Percentiles rank a stretch among this genome's conserved stretches.
Conservation (phyloP, 805 yeast genomes). For the Kodamaea lidongshanica region DNA sequence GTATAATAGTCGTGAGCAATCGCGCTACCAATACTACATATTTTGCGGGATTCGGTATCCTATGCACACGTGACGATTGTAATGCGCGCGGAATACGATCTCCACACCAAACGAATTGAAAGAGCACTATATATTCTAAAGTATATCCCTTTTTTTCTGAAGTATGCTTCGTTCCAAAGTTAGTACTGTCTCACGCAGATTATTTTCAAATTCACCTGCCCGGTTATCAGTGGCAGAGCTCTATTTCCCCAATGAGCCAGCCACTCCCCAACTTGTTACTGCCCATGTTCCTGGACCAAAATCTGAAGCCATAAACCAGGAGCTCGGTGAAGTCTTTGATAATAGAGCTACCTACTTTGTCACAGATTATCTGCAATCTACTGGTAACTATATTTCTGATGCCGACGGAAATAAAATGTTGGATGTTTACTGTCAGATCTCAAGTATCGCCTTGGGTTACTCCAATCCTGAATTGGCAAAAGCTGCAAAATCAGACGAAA, state of each 20-base stretch:
- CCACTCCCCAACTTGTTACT: conserved; percentile 25
- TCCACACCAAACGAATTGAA: too few relatives aligned
- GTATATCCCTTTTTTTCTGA: too few relatives aligned
- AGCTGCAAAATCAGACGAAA: conserved; percentile 34
- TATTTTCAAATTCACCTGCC: too few relatives aligned
- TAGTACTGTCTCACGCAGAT: too few relatives aligned
- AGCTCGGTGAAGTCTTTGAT: conserved; percentile 34
- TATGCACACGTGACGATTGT: too few relatives aligned
- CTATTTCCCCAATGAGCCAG: conserved; percentile 35
- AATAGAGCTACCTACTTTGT: conserved; percentile 39
- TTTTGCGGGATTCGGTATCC: too few relatives aligned
- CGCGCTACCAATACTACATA: too few relatives aligned
- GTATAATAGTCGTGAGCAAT: too few relatives aligned
- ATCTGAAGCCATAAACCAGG: conserved; percentile 24
- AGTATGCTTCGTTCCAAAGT: too few relatives aligned
- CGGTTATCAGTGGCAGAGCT: conserved; percentile 20
- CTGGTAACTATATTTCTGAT: conserved; percentile 38
- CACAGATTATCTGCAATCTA: conserved; percentile 32
- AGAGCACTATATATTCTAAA: too few relatives aligned
- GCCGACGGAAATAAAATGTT: conserved; percentile 36
- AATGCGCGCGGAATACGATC: too few relatives aligned
- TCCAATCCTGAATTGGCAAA: conserved; percentile 36
- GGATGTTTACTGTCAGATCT: conserved; percentile 39
- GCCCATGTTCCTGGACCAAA: conserved; percentile 35
- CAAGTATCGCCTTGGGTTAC: conserved; percentile 40